These are phyloP conservation scores for Botrytis elliptica DNA, from an alignment of 2,329 filamentous ascomycete genomes.

Conservation along the genomic window DNA sequence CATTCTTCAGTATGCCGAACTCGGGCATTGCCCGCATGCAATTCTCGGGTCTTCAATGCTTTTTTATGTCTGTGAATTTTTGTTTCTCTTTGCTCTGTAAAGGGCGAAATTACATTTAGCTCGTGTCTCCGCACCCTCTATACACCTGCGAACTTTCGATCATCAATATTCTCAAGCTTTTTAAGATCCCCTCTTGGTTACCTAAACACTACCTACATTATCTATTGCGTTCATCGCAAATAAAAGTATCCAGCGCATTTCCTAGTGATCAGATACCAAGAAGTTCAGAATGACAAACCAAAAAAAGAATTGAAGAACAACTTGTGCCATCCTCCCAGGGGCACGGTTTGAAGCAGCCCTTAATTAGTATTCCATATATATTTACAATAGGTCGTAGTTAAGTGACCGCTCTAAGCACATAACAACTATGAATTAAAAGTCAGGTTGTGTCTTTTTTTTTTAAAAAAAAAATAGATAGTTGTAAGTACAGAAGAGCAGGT, in stretches of 20 bases:
- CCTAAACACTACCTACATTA: background rate
- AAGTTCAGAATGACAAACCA: too few relatives aligned
- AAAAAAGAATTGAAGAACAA: background rate
- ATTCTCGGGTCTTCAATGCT: background rate
- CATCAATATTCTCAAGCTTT: background rate
- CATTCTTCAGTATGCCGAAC: constrained; percentile 5
- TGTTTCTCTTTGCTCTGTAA: background rate
- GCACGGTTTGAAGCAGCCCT: background rate
- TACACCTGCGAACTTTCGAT: background rate
- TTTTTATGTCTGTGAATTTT: background rate
- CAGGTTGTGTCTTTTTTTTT: too few relatives aligned
- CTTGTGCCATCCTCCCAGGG: background rate
- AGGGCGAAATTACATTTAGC: background rate
- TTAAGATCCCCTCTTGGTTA: background rate
- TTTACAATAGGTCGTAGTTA: background rate
- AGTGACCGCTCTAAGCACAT: background rate
- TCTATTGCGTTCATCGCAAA: background rate
- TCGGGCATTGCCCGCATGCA: background rate
- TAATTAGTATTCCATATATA: too few relatives aligned
- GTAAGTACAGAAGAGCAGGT: background rate
- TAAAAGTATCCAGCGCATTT: background rate
- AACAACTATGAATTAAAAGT: rapidly evolving
- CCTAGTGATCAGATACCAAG: background rate
- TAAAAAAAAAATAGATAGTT: background rate
- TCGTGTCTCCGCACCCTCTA: background rate